Conservation (phyloP, 2,329 filamentous ascomycete genomes). For the Cladosporium cucumerinum region DNA sequence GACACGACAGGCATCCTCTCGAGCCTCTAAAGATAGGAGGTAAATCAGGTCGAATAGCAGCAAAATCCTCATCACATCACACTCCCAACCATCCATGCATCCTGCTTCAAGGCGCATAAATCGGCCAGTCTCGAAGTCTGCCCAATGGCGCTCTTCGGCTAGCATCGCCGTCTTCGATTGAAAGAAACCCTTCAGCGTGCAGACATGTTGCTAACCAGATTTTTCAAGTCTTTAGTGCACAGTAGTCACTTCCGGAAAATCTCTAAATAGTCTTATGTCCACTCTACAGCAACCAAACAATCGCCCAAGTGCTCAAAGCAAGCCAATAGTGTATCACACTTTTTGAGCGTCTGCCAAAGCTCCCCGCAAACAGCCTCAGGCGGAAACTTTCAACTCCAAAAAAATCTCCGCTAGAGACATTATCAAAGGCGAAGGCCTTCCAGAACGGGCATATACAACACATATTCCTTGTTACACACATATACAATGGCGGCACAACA, state of each 20-base stretch:
- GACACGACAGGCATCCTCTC: not conserved
- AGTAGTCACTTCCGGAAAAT: not conserved
- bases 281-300: not conserved
- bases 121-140: not conserved
- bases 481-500: constrained; percentile 2
- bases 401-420: constrained; percentile 9
- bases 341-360: not conserved
- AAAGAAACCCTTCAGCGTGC: no score
- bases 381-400: constrained; percentile 6
- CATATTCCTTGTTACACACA: not conserved
- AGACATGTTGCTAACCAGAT: not conserved
- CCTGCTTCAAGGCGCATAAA: not conserved
- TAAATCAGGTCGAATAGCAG: not conserved
- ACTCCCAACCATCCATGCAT: not conserved
- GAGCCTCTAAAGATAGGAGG: no score
- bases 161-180: no score
- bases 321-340: not conserved
- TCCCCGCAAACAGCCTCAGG: constrained; percentile 1
- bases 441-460: not conserved
- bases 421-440: constrained; percentile 6
- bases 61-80: no score
- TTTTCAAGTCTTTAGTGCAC: not conserved
- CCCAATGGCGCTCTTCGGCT: not conserved
- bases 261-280: not conserved
- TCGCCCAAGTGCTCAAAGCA: not conserved